These are phyloP conservation scores for Mollisiaceae sp. DNA, from an alignment of 2,329 filamentous ascomycete species.

Conservation along the genomic window DNA sequence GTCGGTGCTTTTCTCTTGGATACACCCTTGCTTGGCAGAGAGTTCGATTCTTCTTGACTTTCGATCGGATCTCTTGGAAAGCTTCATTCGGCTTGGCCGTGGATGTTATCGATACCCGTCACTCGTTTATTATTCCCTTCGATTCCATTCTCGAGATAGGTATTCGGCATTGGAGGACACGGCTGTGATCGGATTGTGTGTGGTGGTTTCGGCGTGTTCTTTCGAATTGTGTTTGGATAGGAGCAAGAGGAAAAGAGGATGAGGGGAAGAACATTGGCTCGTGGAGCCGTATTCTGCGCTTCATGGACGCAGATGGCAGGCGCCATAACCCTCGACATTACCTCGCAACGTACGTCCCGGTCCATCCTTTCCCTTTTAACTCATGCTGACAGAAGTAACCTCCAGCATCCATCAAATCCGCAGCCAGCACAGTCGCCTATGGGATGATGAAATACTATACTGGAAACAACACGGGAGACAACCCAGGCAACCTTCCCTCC, in stretches of 20 bases:
- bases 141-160: not conserved
- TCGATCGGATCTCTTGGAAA: not conserved
- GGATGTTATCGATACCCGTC: not conserved
- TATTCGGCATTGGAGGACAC: not conserved
- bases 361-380: not conserved
- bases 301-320: not conserved
- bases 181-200: not conserved
- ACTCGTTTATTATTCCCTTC: conserved; percentile 4
- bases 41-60: no score
- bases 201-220: not conserved
- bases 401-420: conserved; percentile 41
- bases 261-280: conserved; percentile 11
- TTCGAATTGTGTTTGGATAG: conserved; percentile 7
- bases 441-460: conserved; percentile 59
- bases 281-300: conserved; percentile 2
- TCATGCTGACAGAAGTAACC: not conserved
- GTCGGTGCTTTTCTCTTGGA: not conserved
- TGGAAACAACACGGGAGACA: conserved; percentile 53
- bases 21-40: no score
- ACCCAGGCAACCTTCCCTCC: conserved; percentile 54
- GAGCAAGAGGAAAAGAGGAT: not conserved
- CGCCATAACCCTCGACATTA: conserved; percentile 1
- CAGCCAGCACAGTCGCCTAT: conserved; percentile 46
- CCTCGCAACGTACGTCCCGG: not conserved
- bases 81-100: not conserved